Conservation (phyloP, 352 stramenopile species). For the Phytophthora meadii region DNA sequence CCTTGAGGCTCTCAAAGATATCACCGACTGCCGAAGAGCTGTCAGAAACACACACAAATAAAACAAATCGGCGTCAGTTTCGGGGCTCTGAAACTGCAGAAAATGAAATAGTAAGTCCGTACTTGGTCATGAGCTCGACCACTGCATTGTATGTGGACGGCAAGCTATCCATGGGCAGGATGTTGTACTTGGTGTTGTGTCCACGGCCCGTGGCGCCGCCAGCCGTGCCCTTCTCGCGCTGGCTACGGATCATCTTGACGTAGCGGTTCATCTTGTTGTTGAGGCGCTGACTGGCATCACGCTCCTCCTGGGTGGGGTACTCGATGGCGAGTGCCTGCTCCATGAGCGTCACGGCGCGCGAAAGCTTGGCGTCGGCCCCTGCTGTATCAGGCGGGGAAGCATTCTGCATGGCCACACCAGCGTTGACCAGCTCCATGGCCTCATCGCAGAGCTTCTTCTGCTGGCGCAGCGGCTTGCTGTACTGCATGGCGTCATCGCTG, state of each 20-base stretch:
- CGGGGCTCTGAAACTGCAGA: background rate
- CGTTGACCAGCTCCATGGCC: constrained; percentile 84
- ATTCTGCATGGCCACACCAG: constrained; percentile 81
- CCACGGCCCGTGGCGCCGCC: constrained; percentile 36
- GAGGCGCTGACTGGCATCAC: constrained; percentile 69
- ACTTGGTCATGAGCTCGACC: constrained; percentile 62
- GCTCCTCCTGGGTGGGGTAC: constrained; percentile 75
- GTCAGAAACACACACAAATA: constrained; percentile 19
- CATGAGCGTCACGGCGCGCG: constrained; percentile 78
- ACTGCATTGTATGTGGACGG: constrained; percentile 73
- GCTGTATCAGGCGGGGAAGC: constrained; percentile 56
- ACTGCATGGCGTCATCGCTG: constrained; percentile 67
- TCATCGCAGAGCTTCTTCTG: constrained; percentile 87
- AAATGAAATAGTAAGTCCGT: background rate
- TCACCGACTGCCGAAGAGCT: constrained; percentile 66
- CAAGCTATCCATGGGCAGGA: constrained; percentile 72
- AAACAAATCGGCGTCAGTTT: constrained; percentile 14
- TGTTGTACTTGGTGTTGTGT: constrained; percentile 71
- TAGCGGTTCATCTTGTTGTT: constrained; percentile 90
- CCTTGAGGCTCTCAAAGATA: constrained; percentile 93
- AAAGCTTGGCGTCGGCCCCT: constrained; percentile 70
- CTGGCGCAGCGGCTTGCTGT: constrained; percentile 64
- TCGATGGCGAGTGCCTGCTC: constrained; percentile 79
- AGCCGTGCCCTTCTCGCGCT: constrained; percentile 61
- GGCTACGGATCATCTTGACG: constrained; percentile 88